Conservation (phyloP, 208 protist species). For the Trypanosoma rangeli region DNA sequence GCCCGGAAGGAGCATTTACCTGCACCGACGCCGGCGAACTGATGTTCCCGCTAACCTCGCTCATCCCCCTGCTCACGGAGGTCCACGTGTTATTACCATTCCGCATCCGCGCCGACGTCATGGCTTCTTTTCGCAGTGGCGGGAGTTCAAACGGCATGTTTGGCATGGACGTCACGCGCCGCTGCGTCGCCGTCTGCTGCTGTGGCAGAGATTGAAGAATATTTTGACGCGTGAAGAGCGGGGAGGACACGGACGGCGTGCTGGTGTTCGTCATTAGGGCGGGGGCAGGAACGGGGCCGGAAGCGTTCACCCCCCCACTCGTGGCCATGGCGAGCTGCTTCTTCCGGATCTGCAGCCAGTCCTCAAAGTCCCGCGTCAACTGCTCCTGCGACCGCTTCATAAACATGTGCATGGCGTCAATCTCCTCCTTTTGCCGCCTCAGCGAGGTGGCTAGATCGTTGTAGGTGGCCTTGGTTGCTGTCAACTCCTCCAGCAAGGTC, state of each 20-base stretch:
- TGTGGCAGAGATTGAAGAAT: neutral
- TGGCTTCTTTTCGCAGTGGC: slow-evolving; percentile 15
- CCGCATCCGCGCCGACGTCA: slow-evolving; percentile 4
- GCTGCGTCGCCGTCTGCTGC: neutral
- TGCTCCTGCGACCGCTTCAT: slow-evolving; percentile 85
- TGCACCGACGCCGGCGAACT: neutral
- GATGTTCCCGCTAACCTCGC: neutral
- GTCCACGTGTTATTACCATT: slow-evolving; percentile 5
- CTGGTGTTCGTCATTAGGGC: slow-evolving; percentile 3
- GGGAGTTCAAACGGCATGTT: slow-evolving; percentile 12
- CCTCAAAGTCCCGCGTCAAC: slow-evolving; percentile 82
- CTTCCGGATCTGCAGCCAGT: slow-evolving; percentile 76
- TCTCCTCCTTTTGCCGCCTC: slow-evolving; percentile 72
- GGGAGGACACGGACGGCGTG: neutral
- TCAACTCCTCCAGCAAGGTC: slow-evolving; percentile 37
- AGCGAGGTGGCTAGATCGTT: slow-evolving; percentile 48
- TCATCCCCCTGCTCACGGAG: neutral
- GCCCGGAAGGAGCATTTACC: neutral
- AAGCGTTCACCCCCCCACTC: neutral
- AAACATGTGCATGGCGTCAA: slow-evolving; percentile 86
- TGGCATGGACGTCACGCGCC: neutral
- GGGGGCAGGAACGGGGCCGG: too few relatives aligned
- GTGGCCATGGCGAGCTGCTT: slow-evolving; percentile 59
- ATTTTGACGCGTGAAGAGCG: neutral
- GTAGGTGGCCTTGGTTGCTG: slow-evolving; percentile 50